Base-by-base conservation (phyloP, 768 basidiomycete genomes). In the Boletus rex-veris region DNA sequence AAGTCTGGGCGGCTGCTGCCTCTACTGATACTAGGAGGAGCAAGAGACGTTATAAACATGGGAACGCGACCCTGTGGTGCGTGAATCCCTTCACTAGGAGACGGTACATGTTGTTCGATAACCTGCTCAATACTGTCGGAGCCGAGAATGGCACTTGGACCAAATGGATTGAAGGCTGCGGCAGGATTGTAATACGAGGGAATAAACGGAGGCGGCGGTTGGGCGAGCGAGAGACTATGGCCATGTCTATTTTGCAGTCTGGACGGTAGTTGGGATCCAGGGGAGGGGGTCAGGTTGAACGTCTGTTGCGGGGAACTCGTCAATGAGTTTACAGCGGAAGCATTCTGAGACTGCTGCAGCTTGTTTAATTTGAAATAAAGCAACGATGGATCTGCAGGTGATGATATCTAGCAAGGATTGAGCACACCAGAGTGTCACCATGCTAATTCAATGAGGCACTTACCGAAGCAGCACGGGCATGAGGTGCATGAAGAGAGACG, bases 371-470 rank as follows among this genome's bases (percentile, higher is more conserved):
- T 92, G 73, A 87, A 91, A 59, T 83, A 79, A 18, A 93, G 75
- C 21, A 93, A 70, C 18, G 88, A 86, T 28, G 91, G 90, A 65
- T 92, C 91, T 5, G 90, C 90, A 28, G 91, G 90, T n/a, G 90
- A 92, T 2, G 91, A 92, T 71, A 92, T 89, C 91, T 93, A 63
- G 21, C 36, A 53, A 28, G 50, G 42, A 18, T 21, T 53, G 38
- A 49, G 49, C 45, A 42, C 42, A 35, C 39, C 41, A 14, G 21
- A 24, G 28, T 28, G 51, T 46, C 39, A 53, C 58, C 67, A 61
- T 58, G 55, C 48, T 55, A 40, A 57, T 53, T 44, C 60, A 50
- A 61, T 53, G 55, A 59, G 58, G 45, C 42, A 82, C 84, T 60
- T 68, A 92, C 91, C 58, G 90, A 92, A 50, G 90, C 86, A 54